These are phyloP conservation scores for Arthrobotrys conoides DNA, from an alignment of 2,329 filamentous ascomycete genomes.

Conservation along the genomic window DNA sequence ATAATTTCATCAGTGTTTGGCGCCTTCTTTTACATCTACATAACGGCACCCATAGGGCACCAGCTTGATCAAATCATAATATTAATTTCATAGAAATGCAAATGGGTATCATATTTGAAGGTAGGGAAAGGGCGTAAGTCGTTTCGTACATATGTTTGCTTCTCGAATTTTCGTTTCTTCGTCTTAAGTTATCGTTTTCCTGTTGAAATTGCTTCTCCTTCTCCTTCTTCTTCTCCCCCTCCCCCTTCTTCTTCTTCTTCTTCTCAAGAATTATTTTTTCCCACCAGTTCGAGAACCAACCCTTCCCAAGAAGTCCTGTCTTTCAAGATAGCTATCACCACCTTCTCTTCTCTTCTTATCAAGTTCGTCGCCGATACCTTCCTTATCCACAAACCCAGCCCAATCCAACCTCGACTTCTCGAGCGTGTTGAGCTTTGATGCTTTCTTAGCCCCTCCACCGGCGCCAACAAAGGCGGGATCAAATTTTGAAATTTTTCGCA, in stretches of 20 bases:
- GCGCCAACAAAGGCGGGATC: conserved; percentile 72
- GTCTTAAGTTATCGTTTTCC: neutral
- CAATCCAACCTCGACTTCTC: conserved; percentile 82
- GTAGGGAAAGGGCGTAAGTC: neutral
- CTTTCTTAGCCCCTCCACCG: conserved; percentile 69
- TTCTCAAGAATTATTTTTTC: conserved; percentile 41
- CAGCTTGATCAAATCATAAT: neutral
- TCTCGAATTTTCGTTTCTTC: too few relatives aligned
- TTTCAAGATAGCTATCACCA: conserved; percentile 75
- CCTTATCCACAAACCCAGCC: conserved; percentile 79
- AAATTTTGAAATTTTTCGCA: conserved; percentile 73
- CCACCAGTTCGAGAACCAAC: conserved; percentile 71
- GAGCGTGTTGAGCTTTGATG: conserved; percentile 78
- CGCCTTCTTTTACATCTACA: neutral
- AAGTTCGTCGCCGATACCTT: conserved; percentile 79
- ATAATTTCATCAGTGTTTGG: neutral
- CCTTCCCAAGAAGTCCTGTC: conserved; percentile 77
- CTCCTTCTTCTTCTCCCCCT: too few relatives aligned
- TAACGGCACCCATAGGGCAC: neutral
- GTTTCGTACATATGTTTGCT: conserved; percentile 18
- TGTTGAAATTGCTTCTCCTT: neutral
- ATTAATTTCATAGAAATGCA: conserved; percentile 13
- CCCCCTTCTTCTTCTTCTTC: too few relatives aligned
- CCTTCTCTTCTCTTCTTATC: conserved; percentile 74
- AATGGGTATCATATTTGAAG: conserved; percentile 50